Percentiles rank a stretch among this genome's conserved stretches.
Evolutionary conservation across 805 yeast genomes (phyloP).

Genomic region (Geotrichum ghanense): DNA sequence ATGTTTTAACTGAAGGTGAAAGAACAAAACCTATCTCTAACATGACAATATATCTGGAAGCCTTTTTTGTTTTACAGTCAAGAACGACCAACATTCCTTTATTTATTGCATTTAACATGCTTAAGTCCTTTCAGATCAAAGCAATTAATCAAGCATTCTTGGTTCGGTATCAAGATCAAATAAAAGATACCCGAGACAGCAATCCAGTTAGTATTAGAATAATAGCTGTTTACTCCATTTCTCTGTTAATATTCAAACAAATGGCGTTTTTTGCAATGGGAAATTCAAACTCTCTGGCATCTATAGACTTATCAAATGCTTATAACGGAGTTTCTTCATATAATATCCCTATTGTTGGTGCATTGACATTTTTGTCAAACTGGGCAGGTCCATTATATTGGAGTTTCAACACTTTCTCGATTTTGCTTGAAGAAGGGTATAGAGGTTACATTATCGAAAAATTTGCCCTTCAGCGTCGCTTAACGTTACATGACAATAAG

Average conservation of each 20-base stretch:
- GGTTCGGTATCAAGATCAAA: constrained; percentile 1
- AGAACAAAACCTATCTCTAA: constrained; percentile 6
- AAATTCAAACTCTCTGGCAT: constrained; percentile 83
- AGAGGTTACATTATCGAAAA: constrained; percentile 8
- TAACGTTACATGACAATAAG: not conserved
- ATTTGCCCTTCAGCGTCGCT: not conserved
- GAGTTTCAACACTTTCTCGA: constrained; percentile 40
- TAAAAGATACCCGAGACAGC: not conserved
- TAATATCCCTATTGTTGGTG: constrained; percentile 58
- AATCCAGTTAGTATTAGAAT: constrained; percentile 4
- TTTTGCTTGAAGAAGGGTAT: constrained; percentile 25
- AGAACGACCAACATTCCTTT: constrained; percentile 45
- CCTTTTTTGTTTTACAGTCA: constrained; percentile 44
- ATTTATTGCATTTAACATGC: constrained; percentile 29
- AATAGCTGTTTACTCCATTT: constrained; percentile 19
- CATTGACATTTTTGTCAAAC: constrained; percentile 70
- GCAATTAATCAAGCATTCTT: constrained; percentile 8
- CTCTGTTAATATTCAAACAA: constrained; percentile 51
- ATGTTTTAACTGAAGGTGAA: not conserved
- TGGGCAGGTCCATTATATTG: constrained; percentile 81
- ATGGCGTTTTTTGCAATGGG: constrained; percentile 79
- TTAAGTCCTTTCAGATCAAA: constrained; percentile 10
- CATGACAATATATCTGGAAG: constrained; percentile 11
- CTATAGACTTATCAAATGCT: constrained; percentile 82
- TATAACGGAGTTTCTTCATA: constrained; percentile 78